Conservation (phyloP, 140 eudicot genomes). For the Anethum foeniculum region DNA sequence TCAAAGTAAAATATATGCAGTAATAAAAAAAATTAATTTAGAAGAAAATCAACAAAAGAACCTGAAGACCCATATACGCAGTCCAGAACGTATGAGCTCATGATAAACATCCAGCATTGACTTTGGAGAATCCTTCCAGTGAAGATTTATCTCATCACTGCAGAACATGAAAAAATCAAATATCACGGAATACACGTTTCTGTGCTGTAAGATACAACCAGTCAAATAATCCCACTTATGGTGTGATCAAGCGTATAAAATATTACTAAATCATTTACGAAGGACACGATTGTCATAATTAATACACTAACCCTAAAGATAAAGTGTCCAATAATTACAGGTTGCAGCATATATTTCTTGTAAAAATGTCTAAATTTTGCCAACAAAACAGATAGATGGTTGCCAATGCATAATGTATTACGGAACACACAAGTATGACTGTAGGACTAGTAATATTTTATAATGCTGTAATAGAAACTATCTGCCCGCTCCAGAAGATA, state of each 20-base stretch:
- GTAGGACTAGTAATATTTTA: background rate
- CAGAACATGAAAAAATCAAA: background rate
- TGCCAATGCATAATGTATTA: background rate
- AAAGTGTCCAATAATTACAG: background rate
- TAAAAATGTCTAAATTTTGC: background rate
- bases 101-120: conserved; percentile 62
- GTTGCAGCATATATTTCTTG: conserved; percentile 5
- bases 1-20: no score
- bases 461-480: background rate
- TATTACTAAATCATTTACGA: background rate
- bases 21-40: background rate
- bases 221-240: background rate
- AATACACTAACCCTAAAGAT: background rate
- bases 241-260: background rate
- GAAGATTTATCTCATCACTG: conserved; percentile 36
- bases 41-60: conserved; percentile 13
- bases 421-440: background rate
- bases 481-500: background rate
- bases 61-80: conserved; percentile 92
- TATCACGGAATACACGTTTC: background rate
- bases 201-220: conserved; percentile 5
- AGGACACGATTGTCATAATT: background rate
- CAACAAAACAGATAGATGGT: conserved; percentile 2
- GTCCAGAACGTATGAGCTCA: conserved; percentile 68
- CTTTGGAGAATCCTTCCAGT: conserved; percentile 76